Evolutionary conservation across 176 grass and related monocot species (phyloP).

Genomic region (Bothriochloa decipiens): DNA sequence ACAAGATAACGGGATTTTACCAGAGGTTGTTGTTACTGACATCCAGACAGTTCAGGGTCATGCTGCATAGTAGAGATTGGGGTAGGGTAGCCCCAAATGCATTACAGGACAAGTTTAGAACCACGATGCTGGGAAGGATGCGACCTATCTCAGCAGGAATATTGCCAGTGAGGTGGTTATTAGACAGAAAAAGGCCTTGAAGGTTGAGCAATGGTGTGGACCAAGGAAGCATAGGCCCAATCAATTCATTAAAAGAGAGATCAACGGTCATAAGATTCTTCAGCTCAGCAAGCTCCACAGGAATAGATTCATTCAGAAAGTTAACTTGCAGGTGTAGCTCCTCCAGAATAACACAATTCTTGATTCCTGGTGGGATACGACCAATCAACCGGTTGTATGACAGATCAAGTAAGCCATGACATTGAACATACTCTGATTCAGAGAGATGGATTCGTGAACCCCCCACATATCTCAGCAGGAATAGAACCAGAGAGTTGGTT

Average conservation of each 20-base stretch:
- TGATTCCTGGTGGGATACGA: conserved; percentile 61
- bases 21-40: conserved; percentile 72
- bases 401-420: conserved; percentile 69
- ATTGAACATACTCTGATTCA: conserved; percentile 64
- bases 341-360: conserved; percentile 59
- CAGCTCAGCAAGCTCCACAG: conserved; percentile 70
- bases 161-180: conserved; percentile 63
- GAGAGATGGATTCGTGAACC: conserved; percentile 48
- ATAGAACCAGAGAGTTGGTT: conserved; percentile 74
- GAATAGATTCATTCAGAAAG: conserved; percentile 64
- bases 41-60: conserved; percentile 56
- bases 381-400: conserved; percentile 71
- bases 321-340: conserved; percentile 72
- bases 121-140: conserved; percentile 59
- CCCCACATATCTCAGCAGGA: conserved; percentile 67
- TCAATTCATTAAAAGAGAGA: conserved; percentile 75
- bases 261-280: conserved; percentile 60
- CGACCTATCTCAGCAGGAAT: conserved; percentile 63
- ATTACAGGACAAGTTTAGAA: conserved; percentile 70
- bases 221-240: conserved; percentile 55
- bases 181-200: conserved; percentile 75
- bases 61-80: conserved; percentile 59
- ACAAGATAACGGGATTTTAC: conserved; percentile 56
- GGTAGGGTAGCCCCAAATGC: conserved; percentile 59
- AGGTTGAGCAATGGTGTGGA: conserved; percentile 43